Evolutionary conservation across 2,329 filamentous ascomycete species (phyloP), one percentile per base, ranked within the genome.

Genomic region (Colletotrichum spaethianum): DNA sequence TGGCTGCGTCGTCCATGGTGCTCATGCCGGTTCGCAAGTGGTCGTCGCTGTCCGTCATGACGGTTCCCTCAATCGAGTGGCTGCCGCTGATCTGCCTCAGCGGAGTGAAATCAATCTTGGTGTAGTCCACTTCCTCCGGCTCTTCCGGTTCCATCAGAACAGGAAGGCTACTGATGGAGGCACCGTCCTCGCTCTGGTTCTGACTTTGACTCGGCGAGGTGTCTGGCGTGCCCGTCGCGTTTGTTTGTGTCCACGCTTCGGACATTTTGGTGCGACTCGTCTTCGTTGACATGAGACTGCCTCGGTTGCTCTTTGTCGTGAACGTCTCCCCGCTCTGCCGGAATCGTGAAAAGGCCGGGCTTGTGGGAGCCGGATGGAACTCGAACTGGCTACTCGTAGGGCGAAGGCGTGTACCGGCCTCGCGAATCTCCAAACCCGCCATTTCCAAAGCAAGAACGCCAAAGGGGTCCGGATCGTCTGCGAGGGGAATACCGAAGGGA

Each of bases 371-470:
- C 3, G 94, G 93, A 75, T 91, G 91, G 81, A 94, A 96, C 78
- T 96, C 94, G 80, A 98, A 97, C 75, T 93, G 90, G 70, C 92
- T 94, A 83, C 92, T 94, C 31, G 89, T 87, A 2, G 95, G 94
- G 67, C 94, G 87, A 65, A 90, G 86, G 61, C 91, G 90, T 2
- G 92, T 93, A 42, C 94, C 95, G n/a, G 95, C 95, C 83, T 98
- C 95, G 63, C 93, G 90, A 75, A 98, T 96, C 76, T 96, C 94
- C 67, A 98, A 85, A 2, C 96, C 96, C 73, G 95, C 93, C 85
- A 94, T 92, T 79, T 98, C 94, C n/a, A 98, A 84, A 9, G 96
- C 95, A 74, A 95, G 89, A 33, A 98, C 93, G 31, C 96, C 96
- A 78, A 94, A 98, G 0, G 96, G 96, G 80, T 98, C 96, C 0